Conservation (phyloP, 768 basidiomycete species). For the Tephrocybe sp. region DNA sequence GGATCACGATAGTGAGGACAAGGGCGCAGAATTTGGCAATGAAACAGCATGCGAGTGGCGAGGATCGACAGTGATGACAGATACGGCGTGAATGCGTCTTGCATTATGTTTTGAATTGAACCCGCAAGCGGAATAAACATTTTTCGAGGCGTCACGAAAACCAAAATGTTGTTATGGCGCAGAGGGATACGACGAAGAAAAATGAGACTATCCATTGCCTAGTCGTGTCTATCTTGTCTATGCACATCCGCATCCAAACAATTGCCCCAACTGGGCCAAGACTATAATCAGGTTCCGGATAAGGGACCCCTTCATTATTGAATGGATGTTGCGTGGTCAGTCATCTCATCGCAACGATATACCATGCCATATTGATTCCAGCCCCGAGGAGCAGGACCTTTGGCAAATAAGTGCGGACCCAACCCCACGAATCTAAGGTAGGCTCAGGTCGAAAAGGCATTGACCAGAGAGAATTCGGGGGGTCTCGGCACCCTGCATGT, state of each 20-base stretch:
- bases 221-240: slow-evolving; percentile 1
- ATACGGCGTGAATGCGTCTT: too few species aligned
- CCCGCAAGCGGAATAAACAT: too few species aligned
- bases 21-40: too few species aligned
- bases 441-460: slow-evolving; percentile 42
- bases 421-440: slow-evolving; percentile 20
- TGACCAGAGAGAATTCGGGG: slow-evolving; percentile 19
- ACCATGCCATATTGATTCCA: slow-evolving; percentile 65
- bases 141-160: too few species aligned
- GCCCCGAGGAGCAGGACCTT: slow-evolving; percentile 66
- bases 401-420: slow-evolving; percentile 34
- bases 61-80: too few species aligned
- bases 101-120: too few species aligned
- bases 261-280: slow-evolving; percentile 38
- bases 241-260: slow-evolving; percentile 51
- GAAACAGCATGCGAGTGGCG: too few species aligned
- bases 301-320: neutral
- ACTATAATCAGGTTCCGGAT: slow-evolving; percentile 22
- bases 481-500: slow-evolving; percentile 16
- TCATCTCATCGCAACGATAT: slow-evolving; percentile 55
- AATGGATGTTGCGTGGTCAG: slow-evolving; percentile 30
- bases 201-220: neutral
- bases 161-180: neutral
- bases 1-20: too few species aligned
- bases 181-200: neutral